Percentiles rank a stretch among this genome's conserved stretches.
Conservation (phyloP, 2,329 filamentous ascomycete genomes). For the Endothia cerciana region DNA sequence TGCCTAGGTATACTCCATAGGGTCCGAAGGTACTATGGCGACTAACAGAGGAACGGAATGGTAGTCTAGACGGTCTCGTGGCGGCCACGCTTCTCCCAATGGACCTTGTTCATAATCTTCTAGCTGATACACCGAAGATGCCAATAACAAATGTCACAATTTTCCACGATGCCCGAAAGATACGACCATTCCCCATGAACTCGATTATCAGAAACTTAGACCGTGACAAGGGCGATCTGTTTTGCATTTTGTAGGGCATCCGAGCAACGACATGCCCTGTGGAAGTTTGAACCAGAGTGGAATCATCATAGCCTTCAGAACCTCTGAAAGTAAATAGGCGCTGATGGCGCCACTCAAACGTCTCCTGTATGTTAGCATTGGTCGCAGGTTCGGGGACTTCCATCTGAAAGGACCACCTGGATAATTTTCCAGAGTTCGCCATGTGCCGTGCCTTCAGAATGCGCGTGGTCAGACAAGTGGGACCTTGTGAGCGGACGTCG, state of each 20-base stretch:
- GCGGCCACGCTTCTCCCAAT: neutral
- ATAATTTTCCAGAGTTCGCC: too few relatives aligned
- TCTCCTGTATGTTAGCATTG: neutral
- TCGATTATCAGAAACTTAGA: neutral
- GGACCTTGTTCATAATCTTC: too few relatives aligned
- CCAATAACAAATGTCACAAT: slow-evolving; percentile 18
- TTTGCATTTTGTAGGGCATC: neutral
- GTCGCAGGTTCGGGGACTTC: neutral
- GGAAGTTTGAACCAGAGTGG: slow-evolving; percentile 14
- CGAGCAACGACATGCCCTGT: slow-evolving; percentile 8
- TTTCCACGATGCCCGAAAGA: slow-evolving; percentile 18
- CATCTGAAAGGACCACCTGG: slow-evolving; percentile 13
- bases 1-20: too few relatives aligned
- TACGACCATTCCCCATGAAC: slow-evolving; percentile 4
- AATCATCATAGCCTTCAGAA: neutral
- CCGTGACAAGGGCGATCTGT: neutral
- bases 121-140: slow-evolving; percentile 1
- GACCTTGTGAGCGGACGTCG: neutral
- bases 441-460: neutral
- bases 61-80: too few relatives aligned
- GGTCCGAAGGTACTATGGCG: too few relatives aligned
- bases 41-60: too few relatives aligned
- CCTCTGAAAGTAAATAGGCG: neutral
- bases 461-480: neutral
- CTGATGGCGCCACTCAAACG: slow-evolving; percentile 18